A percentile compares a stretch with the other conserved stretches of the same genome.
These are phyloP conservation scores for Periglandula ipomoeae DNA, from an alignment of 2,329 filamentous ascomycete species.

Conservation along the genomic window DNA sequence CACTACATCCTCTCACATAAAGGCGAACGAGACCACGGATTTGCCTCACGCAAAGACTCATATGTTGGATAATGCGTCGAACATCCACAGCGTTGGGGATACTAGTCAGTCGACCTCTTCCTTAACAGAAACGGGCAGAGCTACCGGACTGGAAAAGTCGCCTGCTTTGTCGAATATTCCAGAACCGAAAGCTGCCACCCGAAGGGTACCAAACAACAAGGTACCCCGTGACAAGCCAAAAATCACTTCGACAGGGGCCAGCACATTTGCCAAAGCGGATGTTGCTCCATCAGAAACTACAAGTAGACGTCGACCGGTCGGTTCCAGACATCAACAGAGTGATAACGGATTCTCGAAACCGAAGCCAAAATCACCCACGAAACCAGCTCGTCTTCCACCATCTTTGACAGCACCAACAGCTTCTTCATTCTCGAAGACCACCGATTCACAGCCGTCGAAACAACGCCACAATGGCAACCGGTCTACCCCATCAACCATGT, in stretches of 20 bases:
- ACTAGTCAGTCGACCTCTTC: not conserved
- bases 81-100: not conserved
- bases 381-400: constrained; percentile 55
- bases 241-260: constrained; percentile 6
- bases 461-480: constrained; percentile 23
- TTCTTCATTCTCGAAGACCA: constrained; percentile 53
- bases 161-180: not conserved
- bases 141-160: not conserved
- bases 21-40: not conserved
- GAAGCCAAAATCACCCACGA: constrained; percentile 59
- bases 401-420: constrained; percentile 62
- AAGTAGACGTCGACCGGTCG: constrained; percentile 36
- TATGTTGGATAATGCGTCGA: not conserved
- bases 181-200: not conserved
- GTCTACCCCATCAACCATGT: constrained; percentile 17
- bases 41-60: not conserved
- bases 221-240: constrained; percentile 2
- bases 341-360: constrained; percentile 43
- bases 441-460: constrained; percentile 16
- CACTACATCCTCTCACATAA: not conserved
- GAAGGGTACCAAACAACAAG: not conserved
- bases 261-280: constrained; percentile 15
- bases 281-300: constrained; percentile 21
- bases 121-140: not conserved
- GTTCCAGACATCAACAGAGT: constrained; percentile 27